Percentiles rank a stretch among this genome's conserved stretches.
These are phyloP conservation scores for Cymbopogon citratus DNA, from an alignment of 176 grass and related monocot genomes.

Conservation along the genomic window DNA sequence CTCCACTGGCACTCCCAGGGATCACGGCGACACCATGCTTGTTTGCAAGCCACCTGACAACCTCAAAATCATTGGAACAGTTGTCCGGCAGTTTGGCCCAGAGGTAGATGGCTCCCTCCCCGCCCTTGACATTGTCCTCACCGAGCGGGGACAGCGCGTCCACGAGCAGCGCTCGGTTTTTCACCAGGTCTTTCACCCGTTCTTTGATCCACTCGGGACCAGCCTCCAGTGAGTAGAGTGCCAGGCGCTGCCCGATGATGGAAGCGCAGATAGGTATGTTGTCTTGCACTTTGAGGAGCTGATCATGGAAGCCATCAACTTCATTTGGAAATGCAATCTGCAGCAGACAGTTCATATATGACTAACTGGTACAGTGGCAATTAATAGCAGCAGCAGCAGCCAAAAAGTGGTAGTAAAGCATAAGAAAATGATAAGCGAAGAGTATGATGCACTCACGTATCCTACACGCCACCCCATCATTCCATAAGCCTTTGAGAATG, in stretches of 20 bases:
- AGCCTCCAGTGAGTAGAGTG: slow-evolving; percentile 65
- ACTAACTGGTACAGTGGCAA: background rate
- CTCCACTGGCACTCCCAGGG: slow-evolving; percentile 72
- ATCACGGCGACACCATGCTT: slow-evolving; percentile 72
- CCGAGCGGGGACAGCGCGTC: slow-evolving; percentile 76
- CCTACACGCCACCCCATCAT: slow-evolving; percentile 99
- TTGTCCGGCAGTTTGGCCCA: slow-evolving; percentile 90
- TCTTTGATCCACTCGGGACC: slow-evolving; percentile 79
- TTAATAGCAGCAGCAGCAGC: background rate
- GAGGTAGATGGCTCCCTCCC: slow-evolving; percentile 90
- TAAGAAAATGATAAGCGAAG: background rate
- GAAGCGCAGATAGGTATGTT: slow-evolving; percentile 97
- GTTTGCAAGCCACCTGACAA: slow-evolving; percentile 80
- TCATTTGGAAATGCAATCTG: slow-evolving; percentile 90
- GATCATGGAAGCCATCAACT: slow-evolving; percentile 62
- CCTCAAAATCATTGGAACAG: slow-evolving; percentile 65
- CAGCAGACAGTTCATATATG: slow-evolving; percentile 23
- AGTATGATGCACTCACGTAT: slow-evolving; percentile 62
- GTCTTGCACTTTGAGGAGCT: slow-evolving; percentile 95
- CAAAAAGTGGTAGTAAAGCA: background rate
- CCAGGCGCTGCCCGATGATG: slow-evolving; percentile 75
- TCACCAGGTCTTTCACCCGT: slow-evolving; percentile 63
- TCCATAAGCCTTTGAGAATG: slow-evolving; percentile 94
- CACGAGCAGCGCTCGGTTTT: slow-evolving; percentile 60
- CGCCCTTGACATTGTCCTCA: slow-evolving; percentile 62